These are phyloP conservation scores for Sphagnurus paluster DNA, from an alignment of 1,284 basidiomycete species.

Conservation along the genomic window DNA sequence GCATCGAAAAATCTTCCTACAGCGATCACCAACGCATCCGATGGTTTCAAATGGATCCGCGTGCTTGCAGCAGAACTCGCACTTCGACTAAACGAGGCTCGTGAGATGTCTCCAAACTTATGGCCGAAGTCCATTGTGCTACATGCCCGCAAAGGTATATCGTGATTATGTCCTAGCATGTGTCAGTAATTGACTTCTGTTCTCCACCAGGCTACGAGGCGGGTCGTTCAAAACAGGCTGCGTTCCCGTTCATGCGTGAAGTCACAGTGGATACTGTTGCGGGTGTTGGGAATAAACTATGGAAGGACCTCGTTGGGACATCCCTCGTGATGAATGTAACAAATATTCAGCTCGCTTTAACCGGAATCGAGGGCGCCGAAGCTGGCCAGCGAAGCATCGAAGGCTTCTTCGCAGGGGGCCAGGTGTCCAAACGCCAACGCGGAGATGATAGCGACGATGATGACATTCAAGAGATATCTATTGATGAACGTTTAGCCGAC, in stretches of 20 bases:
- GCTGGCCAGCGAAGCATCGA: conserved; percentile 86
- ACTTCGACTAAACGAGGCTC: conserved; percentile 81
- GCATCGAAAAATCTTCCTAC: conserved; percentile 89
- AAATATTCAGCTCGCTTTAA: conserved; percentile 77
- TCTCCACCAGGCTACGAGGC: conserved; percentile 61
- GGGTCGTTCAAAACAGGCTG: conserved; percentile 74
- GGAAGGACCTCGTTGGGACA: conserved; percentile 78
- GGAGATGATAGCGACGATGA: conserved; percentile 18
- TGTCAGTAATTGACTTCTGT: too few species aligned
- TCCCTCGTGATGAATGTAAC: conserved; percentile 65
- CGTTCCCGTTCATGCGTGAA: conserved; percentile 79
- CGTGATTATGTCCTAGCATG: too few species aligned
- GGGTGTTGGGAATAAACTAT: conserved; percentile 79
- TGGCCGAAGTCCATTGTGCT: conserved; percentile 95
- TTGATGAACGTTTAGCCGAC: conserved; percentile 3
- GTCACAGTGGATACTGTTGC: conserved; percentile 80
- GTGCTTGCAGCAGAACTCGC: conserved; percentile 90
- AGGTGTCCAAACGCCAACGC: conserved; percentile 31
- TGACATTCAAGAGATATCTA: background rate
- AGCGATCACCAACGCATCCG: conserved; percentile 68
- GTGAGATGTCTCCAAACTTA: conserved; percentile 69
- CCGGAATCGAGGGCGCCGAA: conserved; percentile 80
- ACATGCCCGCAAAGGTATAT: conserved; percentile 71
- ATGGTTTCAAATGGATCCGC: conserved; percentile 88
- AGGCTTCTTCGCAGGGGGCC: conserved; percentile 65